These are phyloP conservation scores for Medicago lupulina DNA, from an alignment of 306 rosid genomes.

Conservation along the genomic window DNA sequence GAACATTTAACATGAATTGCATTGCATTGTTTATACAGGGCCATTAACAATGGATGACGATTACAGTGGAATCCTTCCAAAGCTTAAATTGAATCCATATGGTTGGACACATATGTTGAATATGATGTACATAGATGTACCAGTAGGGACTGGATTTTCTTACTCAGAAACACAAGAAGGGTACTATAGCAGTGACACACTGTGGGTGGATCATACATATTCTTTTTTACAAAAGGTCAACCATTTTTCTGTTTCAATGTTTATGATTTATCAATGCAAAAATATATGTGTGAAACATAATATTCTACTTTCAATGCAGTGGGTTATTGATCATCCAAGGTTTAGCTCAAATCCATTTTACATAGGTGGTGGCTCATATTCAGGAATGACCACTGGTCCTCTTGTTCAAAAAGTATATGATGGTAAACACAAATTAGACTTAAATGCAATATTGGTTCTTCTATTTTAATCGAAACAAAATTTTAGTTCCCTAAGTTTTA, in stretches of 20 bases:
- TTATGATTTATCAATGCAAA: background rate
- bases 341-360: slow-evolving; percentile 57
- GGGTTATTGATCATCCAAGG: slow-evolving; percentile 58
- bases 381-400: slow-evolving; percentile 47
- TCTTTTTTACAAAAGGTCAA: slow-evolving; percentile 53
- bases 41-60: slow-evolving; percentile 42
- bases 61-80: slow-evolving; percentile 46
- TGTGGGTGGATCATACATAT: slow-evolving; percentile 38
- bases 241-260: background rate
- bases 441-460: too few relatives aligned
- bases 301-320: slow-evolving; percentile 42
- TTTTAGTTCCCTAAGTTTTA: too few relatives aligned
- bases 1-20: background rate
- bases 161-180: slow-evolving; percentile 40
- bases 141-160: slow-evolving; percentile 47
- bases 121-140: slow-evolving; percentile 49
- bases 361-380: slow-evolving; percentile 62
- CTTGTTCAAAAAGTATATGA: slow-evolving; percentile 45
- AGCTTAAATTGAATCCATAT: slow-evolving; percentile 47
- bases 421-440: slow-evolving; percentile 34
- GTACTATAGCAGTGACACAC: slow-evolving; percentile 40
- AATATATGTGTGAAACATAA: background rate
- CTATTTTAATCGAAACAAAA: too few relatives aligned
- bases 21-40: slow-evolving; percentile 45
- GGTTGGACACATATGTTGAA: slow-evolving; percentile 51